Evolutionary conservation across 2,329 filamentous ascomycete species (phyloP).

Genomic region (Diplodia scrobiculata): DNA sequence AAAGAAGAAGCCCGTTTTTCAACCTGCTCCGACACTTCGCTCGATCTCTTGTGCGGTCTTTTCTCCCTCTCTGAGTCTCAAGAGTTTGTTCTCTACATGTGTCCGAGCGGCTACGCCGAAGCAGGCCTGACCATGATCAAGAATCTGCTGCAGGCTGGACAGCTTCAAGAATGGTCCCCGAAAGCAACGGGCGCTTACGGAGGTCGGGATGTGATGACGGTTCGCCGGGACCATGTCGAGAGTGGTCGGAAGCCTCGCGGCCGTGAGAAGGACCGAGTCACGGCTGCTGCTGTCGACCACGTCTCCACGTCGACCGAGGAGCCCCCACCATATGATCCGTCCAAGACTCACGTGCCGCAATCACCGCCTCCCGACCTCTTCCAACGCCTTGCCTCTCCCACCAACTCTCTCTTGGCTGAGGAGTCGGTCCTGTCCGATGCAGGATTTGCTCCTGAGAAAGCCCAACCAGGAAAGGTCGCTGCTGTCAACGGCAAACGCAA

Average conservation of each 20-base stretch:
- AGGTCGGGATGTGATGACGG: constrained; percentile 10
- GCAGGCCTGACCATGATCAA: neutral
- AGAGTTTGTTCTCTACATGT: constrained; percentile 5
- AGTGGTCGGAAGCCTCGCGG: neutral
- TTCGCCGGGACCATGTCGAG: neutral
- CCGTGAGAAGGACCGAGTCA: neutral
- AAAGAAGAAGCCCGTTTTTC: constrained; percentile 9
- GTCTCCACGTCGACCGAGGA: neutral
- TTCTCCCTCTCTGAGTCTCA: constrained; percentile 4
- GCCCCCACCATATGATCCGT: neutral
- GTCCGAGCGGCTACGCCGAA: constrained; percentile 5
- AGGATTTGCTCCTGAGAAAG: neutral
- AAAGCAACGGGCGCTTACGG: neutral
- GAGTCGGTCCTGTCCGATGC: neutral
- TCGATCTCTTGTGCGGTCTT: constrained; percentile 14
- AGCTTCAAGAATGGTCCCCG: neutral
- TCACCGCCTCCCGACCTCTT: neutral
- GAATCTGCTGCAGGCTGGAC: neutral
- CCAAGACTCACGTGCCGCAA: neutral
- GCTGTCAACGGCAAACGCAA: neutral
- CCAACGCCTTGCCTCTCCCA: neutral
- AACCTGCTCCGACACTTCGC: constrained; percentile 10
- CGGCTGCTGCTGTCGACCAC: neutral
- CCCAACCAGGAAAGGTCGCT: neutral
- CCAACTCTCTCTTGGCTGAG: neutral